Conservation (phyloP, 2,329 filamentous ascomycete genomes). For the Trichoderma cornu-damae region DNA sequence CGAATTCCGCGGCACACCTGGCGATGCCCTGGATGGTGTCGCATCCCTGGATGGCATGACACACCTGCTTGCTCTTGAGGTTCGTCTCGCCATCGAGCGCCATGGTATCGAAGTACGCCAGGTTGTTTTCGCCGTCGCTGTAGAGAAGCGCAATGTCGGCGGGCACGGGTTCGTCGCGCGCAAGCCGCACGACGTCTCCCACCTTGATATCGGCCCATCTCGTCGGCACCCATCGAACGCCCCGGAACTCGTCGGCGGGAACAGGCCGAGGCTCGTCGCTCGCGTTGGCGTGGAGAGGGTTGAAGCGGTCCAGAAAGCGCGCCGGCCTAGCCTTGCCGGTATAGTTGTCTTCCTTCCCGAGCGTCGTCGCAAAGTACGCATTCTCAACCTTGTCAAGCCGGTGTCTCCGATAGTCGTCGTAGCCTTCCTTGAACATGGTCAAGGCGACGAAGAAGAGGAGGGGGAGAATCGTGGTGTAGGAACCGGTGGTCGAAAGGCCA, state of each 20-base stretch:
- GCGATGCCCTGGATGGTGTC: slow-evolving; percentile 50
- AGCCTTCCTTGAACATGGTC: slow-evolving; percentile 80
- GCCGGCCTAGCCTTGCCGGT: slow-evolving; percentile 27
- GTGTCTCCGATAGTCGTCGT: slow-evolving; percentile 77
- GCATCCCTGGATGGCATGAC: slow-evolving; percentile 57
- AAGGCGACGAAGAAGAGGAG: slow-evolving; percentile 71
- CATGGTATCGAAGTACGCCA: slow-evolving; percentile 84
- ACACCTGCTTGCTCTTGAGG: slow-evolving; percentile 68
- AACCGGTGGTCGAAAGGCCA: slow-evolving; percentile 69
- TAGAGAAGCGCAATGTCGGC: slow-evolving; percentile 78
- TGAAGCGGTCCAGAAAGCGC: slow-evolving; percentile 27
- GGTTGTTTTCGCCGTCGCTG: slow-evolving; percentile 67
- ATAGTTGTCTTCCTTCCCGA: slow-evolving; percentile 37
- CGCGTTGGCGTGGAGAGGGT: slow-evolving; percentile 32
- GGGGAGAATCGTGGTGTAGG: slow-evolving; percentile 68
- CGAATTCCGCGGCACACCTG: slow-evolving; percentile 55
- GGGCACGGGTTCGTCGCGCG: slow-evolving; percentile 71
- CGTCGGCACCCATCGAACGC: slow-evolving; percentile 47
- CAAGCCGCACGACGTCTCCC: slow-evolving; percentile 45
- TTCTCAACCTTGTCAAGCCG: slow-evolving; percentile 80
- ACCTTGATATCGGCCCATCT: slow-evolving; percentile 46
- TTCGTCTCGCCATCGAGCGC: slow-evolving; percentile 79
- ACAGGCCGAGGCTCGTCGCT: slow-evolving; percentile 27
- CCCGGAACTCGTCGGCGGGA: slow-evolving; percentile 57
- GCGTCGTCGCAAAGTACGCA: slow-evolving; percentile 44